Evolutionary conservation across 192 early-diverging fungal species (phyloP).

Genomic region (Dispira parvispora): DNA sequence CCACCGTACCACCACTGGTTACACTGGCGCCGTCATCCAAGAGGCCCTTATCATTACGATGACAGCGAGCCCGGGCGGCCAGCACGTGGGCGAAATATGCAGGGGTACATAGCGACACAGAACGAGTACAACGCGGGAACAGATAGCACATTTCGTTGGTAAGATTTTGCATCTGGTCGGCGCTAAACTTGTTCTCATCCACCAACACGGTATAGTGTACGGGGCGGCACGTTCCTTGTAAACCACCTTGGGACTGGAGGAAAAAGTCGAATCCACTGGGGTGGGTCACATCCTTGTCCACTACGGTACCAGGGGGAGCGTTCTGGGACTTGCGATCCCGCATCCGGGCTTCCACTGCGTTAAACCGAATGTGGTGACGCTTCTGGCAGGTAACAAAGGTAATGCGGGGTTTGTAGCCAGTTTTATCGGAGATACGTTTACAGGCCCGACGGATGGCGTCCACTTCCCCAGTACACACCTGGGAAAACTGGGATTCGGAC

Average conservation of each 20-base stretch:
- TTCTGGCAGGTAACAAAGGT: conserved; percentile 60
- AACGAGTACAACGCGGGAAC: conserved; percentile 73
- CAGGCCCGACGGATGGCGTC: conserved; percentile 49
- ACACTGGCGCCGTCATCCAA: neutral
- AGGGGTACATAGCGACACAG: conserved; percentile 74
- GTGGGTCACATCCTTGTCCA: conserved; percentile 55
- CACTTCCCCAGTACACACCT: conserved; percentile 61
- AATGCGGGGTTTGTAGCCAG: conserved; percentile 52
- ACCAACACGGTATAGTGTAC: conserved; percentile 81
- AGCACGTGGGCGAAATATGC: conserved; percentile 89
- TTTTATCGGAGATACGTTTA: conserved; percentile 27
- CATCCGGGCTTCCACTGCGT: conserved; percentile 33
- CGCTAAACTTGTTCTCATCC: conserved; percentile 66
- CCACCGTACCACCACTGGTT: neutral
- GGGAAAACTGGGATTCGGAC: conserved; percentile 68
- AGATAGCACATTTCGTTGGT: conserved; percentile 82
- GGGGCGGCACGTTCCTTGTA: conserved; percentile 85
- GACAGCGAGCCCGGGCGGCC: conserved; percentile 70
- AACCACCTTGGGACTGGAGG: conserved; percentile 77
- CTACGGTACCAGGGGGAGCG: conserved; percentile 62
- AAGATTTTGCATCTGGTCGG: conserved; percentile 70
- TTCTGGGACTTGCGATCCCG: conserved; percentile 63
- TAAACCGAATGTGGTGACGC: conserved; percentile 68
- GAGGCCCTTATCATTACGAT: conserved; percentile 13
- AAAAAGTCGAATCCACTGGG: conserved; percentile 78